Conservation (phyloP, 495 filamentous ascomycete genomes). For the Amniculicola lignicola region DNA sequence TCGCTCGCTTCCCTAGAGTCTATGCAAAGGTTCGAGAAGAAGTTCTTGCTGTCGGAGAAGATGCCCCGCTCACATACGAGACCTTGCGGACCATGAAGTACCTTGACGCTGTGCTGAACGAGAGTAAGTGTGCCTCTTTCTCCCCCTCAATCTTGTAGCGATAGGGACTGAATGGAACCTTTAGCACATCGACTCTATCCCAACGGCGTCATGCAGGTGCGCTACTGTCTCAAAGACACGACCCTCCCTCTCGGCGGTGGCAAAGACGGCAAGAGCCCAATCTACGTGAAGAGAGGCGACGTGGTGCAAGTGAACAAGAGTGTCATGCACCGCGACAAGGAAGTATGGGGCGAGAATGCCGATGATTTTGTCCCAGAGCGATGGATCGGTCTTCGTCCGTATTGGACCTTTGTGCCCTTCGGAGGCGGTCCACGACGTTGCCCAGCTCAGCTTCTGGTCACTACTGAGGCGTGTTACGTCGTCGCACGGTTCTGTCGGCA, state of each 20-base stretch:
- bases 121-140: neutral
- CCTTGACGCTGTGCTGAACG: neutral
- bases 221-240: neutral
- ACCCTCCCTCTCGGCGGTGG: neutral
- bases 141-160: neutral
- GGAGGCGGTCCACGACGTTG: neutral
- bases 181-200: neutral
- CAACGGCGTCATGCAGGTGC: neutral
- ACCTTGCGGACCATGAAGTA: neutral
- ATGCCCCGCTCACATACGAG: neutral
- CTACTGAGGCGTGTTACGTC: neutral
- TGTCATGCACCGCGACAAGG: neutral
- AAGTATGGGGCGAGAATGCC: neutral
- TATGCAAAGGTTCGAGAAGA: neutral
- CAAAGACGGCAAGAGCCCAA: neutral
- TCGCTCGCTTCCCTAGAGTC: no score
- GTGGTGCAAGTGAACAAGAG: neutral
- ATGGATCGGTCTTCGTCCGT: neutral
- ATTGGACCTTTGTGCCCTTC: neutral
- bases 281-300: neutral
- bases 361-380: neutral
- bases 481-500: neutral
- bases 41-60: neutral
- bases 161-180: no score
- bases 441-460: neutral